phyloP scores from a whole-genome alignment of 768 basidiomycete genomes.

The Boletus pseudo-olivaceus region DNA sequence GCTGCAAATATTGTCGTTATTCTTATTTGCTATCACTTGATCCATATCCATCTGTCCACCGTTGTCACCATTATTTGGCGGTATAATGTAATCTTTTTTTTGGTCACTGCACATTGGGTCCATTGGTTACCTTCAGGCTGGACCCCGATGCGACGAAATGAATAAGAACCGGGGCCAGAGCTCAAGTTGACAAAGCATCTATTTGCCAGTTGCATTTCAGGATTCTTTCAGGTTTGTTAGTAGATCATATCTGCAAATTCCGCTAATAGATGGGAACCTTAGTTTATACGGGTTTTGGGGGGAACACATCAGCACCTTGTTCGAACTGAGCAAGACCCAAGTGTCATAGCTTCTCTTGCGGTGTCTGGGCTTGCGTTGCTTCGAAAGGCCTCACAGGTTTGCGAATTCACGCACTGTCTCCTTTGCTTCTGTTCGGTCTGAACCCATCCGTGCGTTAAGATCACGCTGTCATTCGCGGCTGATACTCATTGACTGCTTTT shows the following conservation, averaged over 20 bases:
- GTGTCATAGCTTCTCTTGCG: background rate
- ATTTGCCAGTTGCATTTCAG: background rate
- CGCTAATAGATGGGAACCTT: too few relatives aligned
- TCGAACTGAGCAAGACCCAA: background rate
- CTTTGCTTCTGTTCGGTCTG: too few relatives aligned
- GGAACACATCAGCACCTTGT: too few relatives aligned
- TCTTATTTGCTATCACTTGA: slow-evolving; percentile 22
- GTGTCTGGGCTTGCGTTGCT: too few relatives aligned
- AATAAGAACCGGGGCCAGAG: background rate
- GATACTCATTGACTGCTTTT: too few relatives aligned
- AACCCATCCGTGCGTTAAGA: too few relatives aligned
- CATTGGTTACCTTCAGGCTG: background rate
- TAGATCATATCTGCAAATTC: too few relatives aligned
- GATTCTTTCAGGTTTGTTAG: background rate
- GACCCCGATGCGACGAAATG: background rate
- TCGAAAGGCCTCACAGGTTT: too few relatives aligned
- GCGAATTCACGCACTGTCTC: too few relatives aligned
- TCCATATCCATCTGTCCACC: background rate
- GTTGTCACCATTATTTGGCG: background rate
- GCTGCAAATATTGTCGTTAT: slow-evolving; percentile 13
- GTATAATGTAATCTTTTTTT: slow-evolving; percentile 1
- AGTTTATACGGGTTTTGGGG: background rate
- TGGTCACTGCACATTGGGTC: background rate
- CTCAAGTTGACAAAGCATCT: background rate
- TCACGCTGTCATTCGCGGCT: too few relatives aligned